Conservation (phyloP, 371 early-diverging fungal species). For the Mortierella polycephala region DNA sequence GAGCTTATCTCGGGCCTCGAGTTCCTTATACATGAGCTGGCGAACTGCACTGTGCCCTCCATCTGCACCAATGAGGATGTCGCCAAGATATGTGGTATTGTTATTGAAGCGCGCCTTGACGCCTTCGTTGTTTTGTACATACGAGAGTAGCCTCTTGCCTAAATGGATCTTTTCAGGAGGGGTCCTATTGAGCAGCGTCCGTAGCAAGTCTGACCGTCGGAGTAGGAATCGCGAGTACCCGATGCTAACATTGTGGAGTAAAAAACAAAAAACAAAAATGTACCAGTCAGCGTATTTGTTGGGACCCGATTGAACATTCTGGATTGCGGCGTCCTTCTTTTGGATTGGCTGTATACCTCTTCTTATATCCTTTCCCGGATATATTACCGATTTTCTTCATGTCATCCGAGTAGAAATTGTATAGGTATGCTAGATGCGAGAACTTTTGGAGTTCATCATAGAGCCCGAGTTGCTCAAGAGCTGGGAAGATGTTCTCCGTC, state of each 20-base stretch:
- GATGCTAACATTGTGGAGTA: background rate
- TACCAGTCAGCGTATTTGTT: background rate
- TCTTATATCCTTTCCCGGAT: background rate
- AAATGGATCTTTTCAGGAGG: slow-evolving; percentile 17
- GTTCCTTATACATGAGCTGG: slow-evolving; percentile 14
- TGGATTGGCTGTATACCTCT: background rate
- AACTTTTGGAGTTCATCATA: slow-evolving; percentile 8
- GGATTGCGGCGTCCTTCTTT: background rate
- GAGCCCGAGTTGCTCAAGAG: slow-evolving; percentile 25
- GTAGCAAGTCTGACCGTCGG: slow-evolving; percentile 13
- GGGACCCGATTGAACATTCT: background rate
- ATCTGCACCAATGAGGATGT: slow-evolving; percentile 36
- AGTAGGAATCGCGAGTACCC: slow-evolving; percentile 10
- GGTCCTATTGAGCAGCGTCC: slow-evolving; percentile 1
- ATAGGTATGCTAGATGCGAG: background rate
- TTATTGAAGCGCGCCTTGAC: slow-evolving; percentile 17
- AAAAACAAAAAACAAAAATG: background rate
- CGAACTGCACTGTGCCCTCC: slow-evolving; percentile 28
- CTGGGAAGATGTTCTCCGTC: slow-evolving; percentile 19
- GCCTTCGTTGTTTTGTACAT: slow-evolving; percentile 12
- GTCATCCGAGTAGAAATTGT: background rate
- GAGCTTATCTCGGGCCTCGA: background rate
- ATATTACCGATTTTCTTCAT: slow-evolving; percentile 2
- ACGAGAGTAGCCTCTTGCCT: slow-evolving; percentile 5
- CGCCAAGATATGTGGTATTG: slow-evolving; percentile 5